Evolutionary conservation across 169 alveolate genomes (phyloP), one percentile per base, ranked within the genome.

Genomic region (Cryptosporidium felis): DNA sequence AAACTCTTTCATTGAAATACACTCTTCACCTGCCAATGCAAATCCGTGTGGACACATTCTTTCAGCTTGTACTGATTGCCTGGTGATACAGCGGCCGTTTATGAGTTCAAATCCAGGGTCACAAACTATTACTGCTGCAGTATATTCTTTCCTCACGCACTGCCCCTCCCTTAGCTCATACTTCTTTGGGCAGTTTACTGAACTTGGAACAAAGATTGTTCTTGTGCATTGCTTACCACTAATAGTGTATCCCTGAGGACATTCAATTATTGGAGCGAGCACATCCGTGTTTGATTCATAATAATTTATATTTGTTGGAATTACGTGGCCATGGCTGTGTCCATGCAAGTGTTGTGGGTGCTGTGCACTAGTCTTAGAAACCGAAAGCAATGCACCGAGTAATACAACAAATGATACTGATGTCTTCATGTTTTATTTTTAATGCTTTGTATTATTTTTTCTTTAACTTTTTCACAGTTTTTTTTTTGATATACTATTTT

Each of bases 91-190:
- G 32, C 67, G 85, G n/a, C 85, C 85, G 28, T 53, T 53, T 26
- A 74, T 74, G 36, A 74, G 41, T 40, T 74, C 85, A 74, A 74
- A 74, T 9, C 85, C 85, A 23, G 85, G 85, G 16, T 74, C 85
- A 9, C 85, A 74, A 30, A 74, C 85, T n/a, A 56, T 10, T 18
- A 74, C 74, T 26, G 85, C 85, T 51, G 56, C 32, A 9, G 40
- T 74, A 36, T 74, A 74, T 53, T 74, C 85, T 12, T 74, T 74
- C 32, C 85, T 74, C 14, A 74, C 85, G 28, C 85, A 74, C 28
- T 74, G 85, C 0, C 85, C 85, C 30, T 74, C 85, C 41, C 85
- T 74, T 10, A 74, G 44, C 45, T 74, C 85, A 38, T 74, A 74
- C 53, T 74, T 74, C 67, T 74, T 74, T 53, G 85, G 74, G 14